Percentiles rank a stretch among this genome's conserved stretches.
phyloP scores from a whole-genome alignment of 257 asterid species.

The Marsdenia floribunda region DNA sequence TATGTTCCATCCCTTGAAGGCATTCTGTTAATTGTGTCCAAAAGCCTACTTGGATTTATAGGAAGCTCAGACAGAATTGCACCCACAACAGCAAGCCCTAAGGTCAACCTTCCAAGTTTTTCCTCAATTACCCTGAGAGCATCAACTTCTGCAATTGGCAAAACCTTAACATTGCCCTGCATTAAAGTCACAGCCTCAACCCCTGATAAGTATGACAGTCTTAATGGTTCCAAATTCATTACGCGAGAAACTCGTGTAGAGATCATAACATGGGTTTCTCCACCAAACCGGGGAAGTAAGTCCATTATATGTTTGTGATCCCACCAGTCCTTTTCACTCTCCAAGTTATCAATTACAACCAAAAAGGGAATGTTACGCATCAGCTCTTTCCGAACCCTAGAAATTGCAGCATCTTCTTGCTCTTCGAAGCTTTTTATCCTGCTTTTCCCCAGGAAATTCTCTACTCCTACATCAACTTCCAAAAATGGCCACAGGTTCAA shows the following conservation, averaged over 20 bases:
- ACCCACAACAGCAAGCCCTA: constrained; percentile 86
- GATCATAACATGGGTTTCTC: constrained; percentile 82
- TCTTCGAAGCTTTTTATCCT: constrained; percentile 71
- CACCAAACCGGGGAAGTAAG: constrained; percentile 85
- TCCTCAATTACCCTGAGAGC: constrained; percentile 82
- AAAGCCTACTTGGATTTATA: constrained; percentile 71
- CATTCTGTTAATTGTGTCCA: constrained; percentile 84
- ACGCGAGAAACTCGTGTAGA: constrained; percentile 65
- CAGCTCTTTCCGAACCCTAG: constrained; percentile 76
- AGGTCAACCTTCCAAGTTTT: constrained; percentile 79
- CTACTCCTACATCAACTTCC: constrained; percentile 79
- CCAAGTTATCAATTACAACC: constrained; percentile 72
- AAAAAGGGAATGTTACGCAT: constrained; percentile 74
- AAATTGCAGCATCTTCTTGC: constrained; percentile 73
- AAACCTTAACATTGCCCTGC: constrained; percentile 74
- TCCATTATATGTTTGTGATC: constrained; percentile 86
- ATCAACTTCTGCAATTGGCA: constrained; percentile 66
- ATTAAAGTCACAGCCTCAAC: constrained; percentile 83
- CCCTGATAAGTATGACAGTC: constrained; percentile 77
- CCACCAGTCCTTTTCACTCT: constrained; percentile 98
- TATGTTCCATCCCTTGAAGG: constrained; percentile 50
- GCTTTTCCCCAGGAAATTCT: constrained; percentile 44
- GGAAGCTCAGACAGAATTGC: constrained; percentile 92
- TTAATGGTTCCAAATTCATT: constrained; percentile 80
- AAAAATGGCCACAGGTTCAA: constrained; percentile 67